A percentile compares a stretch with the other conserved stretches of the same genome.
phyloP scores from a whole-genome alignment of 495 filamentous ascomycete genomes.

The Daldinia concentrica region DNA sequence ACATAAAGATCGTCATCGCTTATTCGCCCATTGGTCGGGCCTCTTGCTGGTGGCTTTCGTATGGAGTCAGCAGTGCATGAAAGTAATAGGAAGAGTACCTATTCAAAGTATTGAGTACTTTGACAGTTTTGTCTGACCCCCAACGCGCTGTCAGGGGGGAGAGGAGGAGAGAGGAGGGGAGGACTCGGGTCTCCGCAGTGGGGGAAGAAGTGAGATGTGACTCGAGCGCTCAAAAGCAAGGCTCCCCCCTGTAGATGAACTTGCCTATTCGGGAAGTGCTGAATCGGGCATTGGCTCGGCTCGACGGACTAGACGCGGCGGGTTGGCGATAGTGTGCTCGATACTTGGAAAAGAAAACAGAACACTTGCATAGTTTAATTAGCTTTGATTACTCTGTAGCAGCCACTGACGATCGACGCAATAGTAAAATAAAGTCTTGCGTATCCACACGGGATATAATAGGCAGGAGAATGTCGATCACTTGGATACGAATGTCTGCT shows the following conservation, averaged over 20 bases:
- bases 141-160: not conserved
- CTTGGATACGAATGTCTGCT: not conserved
- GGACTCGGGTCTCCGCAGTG: constrained; percentile 17
- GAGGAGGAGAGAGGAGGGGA: not conserved
- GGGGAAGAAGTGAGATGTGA: constrained; percentile 11
- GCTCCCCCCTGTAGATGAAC: constrained; percentile 17
- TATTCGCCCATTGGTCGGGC: constrained; percentile 15
- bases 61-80: not conserved
- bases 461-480: constrained; percentile 37
- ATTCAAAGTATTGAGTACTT: constrained; percentile 29
- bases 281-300: constrained; percentile 25
- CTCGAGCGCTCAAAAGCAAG: constrained; percentile 4
- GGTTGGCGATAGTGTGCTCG: constrained; percentile 17
- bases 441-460: constrained; percentile 29
- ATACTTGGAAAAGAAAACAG: constrained; percentile 27
- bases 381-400: constrained; percentile 15
- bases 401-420: constrained; percentile 23
- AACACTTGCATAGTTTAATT: constrained; percentile 35
- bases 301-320: constrained; percentile 10
- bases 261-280: constrained; percentile 39
- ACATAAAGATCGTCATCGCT: constrained; percentile 26
- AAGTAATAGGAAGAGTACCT: not conserved
- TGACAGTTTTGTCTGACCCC: not conserved
- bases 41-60: constrained; percentile 19
- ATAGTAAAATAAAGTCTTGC: constrained; percentile 3